These are phyloP conservation scores for Farysia itapuensis DNA, from an alignment of 1,284 basidiomycete species.

Conservation along the genomic window DNA sequence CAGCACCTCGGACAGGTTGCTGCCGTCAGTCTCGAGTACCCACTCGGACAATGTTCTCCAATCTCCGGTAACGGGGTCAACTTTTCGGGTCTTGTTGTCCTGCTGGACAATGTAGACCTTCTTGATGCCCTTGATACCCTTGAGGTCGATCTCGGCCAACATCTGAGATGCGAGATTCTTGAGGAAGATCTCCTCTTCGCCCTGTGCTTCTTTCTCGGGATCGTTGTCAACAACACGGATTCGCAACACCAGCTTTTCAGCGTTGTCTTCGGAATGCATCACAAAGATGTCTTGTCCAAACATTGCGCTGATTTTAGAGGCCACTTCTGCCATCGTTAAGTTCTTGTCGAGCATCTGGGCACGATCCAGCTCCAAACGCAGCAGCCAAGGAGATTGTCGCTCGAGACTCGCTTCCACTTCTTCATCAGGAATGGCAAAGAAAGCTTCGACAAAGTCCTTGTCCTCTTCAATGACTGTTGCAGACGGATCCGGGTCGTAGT, in stretches of 20 bases:
- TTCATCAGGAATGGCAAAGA: slow-evolving; percentile 99
- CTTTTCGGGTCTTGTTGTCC: slow-evolving; percentile 68
- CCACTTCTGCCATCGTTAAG: slow-evolving; percentile 92
- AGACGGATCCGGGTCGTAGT: slow-evolving; percentile 92
- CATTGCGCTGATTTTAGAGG: slow-evolving; percentile 86
- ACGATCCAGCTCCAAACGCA: slow-evolving; percentile 94
- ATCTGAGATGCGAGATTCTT: slow-evolving; percentile 94
- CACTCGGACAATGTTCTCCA: slow-evolving; percentile 68
- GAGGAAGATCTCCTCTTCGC: slow-evolving; percentile 94
- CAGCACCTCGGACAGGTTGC: slow-evolving; percentile 67
- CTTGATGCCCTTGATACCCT: slow-evolving; percentile 86
- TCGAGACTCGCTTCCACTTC: slow-evolving; percentile 88
- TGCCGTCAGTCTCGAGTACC: slow-evolving; percentile 94
- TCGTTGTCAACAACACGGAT: slow-evolving; percentile 85
- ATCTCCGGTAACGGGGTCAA: slow-evolving; percentile 52
- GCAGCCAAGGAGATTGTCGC: slow-evolving; percentile 92
- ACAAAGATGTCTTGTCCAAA: slow-evolving; percentile 97
- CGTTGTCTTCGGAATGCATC: slow-evolving; percentile 98
- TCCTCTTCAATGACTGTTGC: slow-evolving; percentile 96
- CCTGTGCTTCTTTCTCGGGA: slow-evolving; percentile 86
- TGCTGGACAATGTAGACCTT: slow-evolving; percentile 92
- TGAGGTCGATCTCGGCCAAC: slow-evolving; percentile 86
- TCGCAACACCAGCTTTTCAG: slow-evolving; percentile 93
- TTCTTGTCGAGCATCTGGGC: slow-evolving; percentile 98
- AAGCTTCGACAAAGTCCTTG: slow-evolving; percentile 91